Base-by-base conservation (phyloP, 2,329 filamentous ascomycete genomes). In the Diaporthe sp. region DNA sequence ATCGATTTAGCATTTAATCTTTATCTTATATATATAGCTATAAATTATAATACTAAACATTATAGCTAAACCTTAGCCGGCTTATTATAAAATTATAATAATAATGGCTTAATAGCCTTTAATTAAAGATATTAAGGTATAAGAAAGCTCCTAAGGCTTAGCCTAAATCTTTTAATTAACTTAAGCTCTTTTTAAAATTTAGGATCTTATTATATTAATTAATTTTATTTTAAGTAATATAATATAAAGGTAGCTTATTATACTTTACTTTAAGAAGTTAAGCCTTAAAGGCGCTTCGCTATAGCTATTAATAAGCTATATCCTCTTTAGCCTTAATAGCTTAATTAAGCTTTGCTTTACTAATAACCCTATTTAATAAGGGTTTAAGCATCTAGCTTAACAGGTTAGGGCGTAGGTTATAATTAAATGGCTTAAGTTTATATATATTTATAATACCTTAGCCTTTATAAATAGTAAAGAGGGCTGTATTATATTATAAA, bases 321-420 rank as follows among this genome's bases (percentile, higher is more conserved):
- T 49, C 6, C 0, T 49, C 7, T 4, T 49, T 9, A 9, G 17
- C 15, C 44, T 4, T 8, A 22, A 49, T 8, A 22, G 19, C 44
- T 49, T 22, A 9, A 4, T 49, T 8, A 22, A 49, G 44, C 17
- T 49, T 3, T 49, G 5, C 19, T 49, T 1, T 8, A 19, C 1
- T 8, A 49, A 3, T 8, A 49, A 49, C 44, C 44, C 19, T 3
- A 49, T 4, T 7, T 22, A 3, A 22, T 8, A 49, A 7, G 7
- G 44, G 19, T 22, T 22, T 22, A 2, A 19, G 6, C 6, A 4
- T 22, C 19, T 22, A 49, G 44, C 44, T 3, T 22, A 8, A 7
- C 0, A 2, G 19, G 19, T 1, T 49, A 8, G 2, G 4, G 19
- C 6, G 2, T 8, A 22, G 7, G 44, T 2, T 3, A 49, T 9